These are phyloP conservation scores for Actinomortierella wolfii DNA, from an alignment of 371 early-diverging fungal species.

Conservation along the genomic window DNA sequence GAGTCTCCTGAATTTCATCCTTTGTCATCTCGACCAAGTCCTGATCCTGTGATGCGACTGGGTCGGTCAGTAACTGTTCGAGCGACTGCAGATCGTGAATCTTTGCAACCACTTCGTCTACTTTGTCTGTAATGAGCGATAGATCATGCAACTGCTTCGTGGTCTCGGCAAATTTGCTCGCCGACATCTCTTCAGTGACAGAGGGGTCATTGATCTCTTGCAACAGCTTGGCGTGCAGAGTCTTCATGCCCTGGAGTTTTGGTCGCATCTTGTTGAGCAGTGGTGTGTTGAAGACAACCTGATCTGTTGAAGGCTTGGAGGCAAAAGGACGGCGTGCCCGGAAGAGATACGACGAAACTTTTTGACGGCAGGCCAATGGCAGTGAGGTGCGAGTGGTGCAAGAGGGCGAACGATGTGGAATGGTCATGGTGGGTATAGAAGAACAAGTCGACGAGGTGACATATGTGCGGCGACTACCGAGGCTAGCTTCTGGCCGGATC, in stretches of 20 bases:
- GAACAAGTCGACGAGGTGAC: too few species aligned
- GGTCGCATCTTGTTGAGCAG: constrained; percentile 45
- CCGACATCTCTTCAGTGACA: constrained; percentile 11
- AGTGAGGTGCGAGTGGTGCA: neutral
- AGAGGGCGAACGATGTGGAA: neutral
- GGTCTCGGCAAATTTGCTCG: constrained; percentile 34
- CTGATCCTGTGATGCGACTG: constrained; percentile 34
- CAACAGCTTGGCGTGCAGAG: constrained; percentile 31
- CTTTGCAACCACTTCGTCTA: constrained; percentile 16
- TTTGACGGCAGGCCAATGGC: too few species aligned
- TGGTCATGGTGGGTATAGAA: neutral
- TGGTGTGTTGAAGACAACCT: constrained; percentile 22
- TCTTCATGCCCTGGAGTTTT: constrained; percentile 35
- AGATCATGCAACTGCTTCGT: constrained; percentile 43
- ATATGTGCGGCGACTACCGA: too few species aligned
- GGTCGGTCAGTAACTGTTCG: constrained; percentile 41
- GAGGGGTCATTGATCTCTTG: constrained; percentile 19
- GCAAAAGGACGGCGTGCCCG: neutral
- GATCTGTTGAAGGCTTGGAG: neutral
- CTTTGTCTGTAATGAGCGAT: constrained; percentile 28
- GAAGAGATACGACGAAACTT: neutral
- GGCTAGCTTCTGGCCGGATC: too few species aligned
- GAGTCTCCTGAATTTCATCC: constrained; percentile 57
- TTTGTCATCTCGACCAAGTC: constrained; percentile 62
- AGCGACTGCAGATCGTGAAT: constrained; percentile 25